phyloP scores from a whole-genome alignment of 176 grass and related monocot genomes.

The Coix lacrymajobi region DNA sequence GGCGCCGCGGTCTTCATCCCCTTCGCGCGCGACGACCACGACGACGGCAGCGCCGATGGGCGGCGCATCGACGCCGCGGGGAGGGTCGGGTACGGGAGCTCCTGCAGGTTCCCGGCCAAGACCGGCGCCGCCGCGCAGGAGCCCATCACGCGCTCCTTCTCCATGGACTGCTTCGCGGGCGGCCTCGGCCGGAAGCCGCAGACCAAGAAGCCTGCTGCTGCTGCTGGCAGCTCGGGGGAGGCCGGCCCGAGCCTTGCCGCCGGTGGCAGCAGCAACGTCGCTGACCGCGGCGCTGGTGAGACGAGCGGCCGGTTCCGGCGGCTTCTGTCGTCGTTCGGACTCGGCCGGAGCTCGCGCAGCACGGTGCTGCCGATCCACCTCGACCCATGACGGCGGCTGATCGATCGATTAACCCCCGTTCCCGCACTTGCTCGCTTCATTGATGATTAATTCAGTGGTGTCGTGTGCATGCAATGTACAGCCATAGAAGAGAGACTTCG shows the following conservation, averaged over 20 bases:
- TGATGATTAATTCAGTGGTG: not conserved
- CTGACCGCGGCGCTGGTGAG: conserved; percentile 21
- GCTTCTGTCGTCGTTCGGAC: conserved; percentile 75
- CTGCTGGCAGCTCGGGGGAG: not conserved
- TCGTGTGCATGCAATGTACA: conserved; percentile 43
- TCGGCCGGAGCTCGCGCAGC: conserved; percentile 81
- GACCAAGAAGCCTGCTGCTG: not conserved
- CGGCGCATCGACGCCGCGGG: not conserved
- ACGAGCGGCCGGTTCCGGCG: conserved; percentile 65
- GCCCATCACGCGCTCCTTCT: conserved; percentile 64
- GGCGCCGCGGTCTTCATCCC: not conserved
- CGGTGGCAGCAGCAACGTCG: not conserved
- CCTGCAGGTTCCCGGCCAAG: conserved; percentile 42
- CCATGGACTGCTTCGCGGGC: conserved; percentile 62
- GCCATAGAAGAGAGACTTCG: conserved; percentile 23
- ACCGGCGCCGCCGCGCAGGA: conserved; percentile 18
- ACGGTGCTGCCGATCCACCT: conserved; percentile 74
- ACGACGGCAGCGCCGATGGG: not conserved
- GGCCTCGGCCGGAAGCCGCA: conserved; percentile 33
- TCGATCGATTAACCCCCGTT: not conserved
- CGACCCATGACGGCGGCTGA: conserved; percentile 39
- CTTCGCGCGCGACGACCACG: not conserved
- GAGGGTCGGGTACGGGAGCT: conserved; percentile 28
- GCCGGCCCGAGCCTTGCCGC: not conserved
- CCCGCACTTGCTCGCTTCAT: not conserved